These are phyloP conservation scores for Mrakia blollopis DNA, from an alignment of 768 basidiomycete genomes.

Conservation along the genomic window DNA sequence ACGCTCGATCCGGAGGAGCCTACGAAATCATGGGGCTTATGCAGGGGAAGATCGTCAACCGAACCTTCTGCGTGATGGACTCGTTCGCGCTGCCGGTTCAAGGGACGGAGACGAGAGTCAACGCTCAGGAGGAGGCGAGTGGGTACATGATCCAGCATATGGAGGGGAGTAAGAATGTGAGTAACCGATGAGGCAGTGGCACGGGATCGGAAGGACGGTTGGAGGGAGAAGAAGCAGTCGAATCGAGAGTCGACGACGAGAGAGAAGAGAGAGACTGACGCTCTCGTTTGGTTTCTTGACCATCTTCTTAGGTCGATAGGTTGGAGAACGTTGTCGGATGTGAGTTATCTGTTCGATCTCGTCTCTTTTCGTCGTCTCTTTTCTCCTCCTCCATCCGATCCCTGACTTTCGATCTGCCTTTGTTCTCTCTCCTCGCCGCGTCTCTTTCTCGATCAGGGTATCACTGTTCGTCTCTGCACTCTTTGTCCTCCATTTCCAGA, in stretches of 20 bases:
- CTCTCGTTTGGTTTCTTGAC: not conserved
- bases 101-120: slow-evolving; percentile 96
- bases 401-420: not conserved
- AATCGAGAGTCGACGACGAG: not conserved
- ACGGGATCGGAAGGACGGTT: not conserved
- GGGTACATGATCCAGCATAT: slow-evolving; percentile 98
- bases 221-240: not conserved
- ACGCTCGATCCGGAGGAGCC: slow-evolving; percentile 91
- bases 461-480: slow-evolving; percentile 52
- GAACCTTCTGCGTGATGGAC: slow-evolving; percentile 66
- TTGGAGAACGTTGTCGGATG: slow-evolving; percentile 79
- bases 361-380: not conserved
- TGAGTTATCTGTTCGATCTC: not conserved
- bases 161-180: slow-evolving; percentile 69
- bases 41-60: slow-evolving; percentile 75
- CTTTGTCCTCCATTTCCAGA: not conserved
- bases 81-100: slow-evolving; percentile 95
- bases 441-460: slow-evolving; percentile 51
- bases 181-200: not conserved
- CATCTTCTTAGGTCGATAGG: slow-evolving; percentile 38
- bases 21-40: slow-evolving; percentile 99
- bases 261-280: not conserved
- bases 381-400: not conserved
- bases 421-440: not conserved
- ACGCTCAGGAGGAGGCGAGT: slow-evolving; percentile 89